Conservation (phyloP, 2,329 filamentous ascomycete genomes). For the Colletotrichum tabaci region DNA sequence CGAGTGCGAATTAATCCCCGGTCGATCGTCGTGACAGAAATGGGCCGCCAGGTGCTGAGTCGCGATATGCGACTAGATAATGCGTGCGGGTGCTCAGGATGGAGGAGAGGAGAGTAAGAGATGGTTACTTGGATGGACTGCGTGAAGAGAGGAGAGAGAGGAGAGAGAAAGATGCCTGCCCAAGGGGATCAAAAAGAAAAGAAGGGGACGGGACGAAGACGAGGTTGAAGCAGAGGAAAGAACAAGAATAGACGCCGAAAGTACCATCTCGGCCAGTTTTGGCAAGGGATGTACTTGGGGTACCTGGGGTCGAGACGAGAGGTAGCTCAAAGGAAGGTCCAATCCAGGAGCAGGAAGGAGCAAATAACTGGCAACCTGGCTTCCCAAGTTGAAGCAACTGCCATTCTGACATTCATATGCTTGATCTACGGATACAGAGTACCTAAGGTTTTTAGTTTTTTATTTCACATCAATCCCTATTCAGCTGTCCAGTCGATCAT, state of each 20-base stretch:
- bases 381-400: neutral
- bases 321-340: too few relatives aligned
- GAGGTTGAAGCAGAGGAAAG: neutral
- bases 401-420: neutral
- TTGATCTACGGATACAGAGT: too few relatives aligned
- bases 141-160: neutral
- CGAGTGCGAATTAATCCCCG: conserved; percentile 27
- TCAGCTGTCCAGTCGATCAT: neutral
- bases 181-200: too few relatives aligned
- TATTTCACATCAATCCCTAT: too few relatives aligned
- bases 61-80: conserved; percentile 8
- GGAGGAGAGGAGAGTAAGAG: neutral
- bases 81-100: neutral
- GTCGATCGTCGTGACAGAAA: conserved; percentile 25
- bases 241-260: neutral
- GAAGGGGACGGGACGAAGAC: neutral
- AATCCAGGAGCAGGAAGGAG: too few relatives aligned
- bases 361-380: neutral
- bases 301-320: too few relatives aligned
- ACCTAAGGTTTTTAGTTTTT: neutral
- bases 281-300: neutral
- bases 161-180: neutral
- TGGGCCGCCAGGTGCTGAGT: neutral
- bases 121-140: neutral
- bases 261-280: neutral